These are phyloP conservation scores for Flammula alnicola DNA, from an alignment of 1,284 basidiomycete genomes.

Conservation along the genomic window DNA sequence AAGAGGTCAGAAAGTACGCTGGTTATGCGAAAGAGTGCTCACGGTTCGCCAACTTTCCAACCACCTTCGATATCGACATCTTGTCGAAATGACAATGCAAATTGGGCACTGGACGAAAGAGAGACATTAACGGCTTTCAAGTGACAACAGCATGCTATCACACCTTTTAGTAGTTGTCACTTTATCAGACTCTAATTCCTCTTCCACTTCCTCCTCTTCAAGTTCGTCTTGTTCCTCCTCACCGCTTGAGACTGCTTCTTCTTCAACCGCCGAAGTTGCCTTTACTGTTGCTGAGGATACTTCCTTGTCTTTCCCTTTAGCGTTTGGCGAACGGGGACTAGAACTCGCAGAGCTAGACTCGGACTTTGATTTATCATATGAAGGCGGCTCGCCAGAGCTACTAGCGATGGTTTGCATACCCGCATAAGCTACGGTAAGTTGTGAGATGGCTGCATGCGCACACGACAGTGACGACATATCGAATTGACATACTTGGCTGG, in stretches of 20 bases:
- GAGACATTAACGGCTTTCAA: background rate
- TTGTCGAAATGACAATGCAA: constrained; percentile 61
- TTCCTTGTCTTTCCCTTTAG: constrained; percentile 41
- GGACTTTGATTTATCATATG: constrained; percentile 14
- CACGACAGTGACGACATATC: background rate
- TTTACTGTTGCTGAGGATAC: constrained; percentile 28
- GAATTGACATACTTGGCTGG: constrained; percentile 11
- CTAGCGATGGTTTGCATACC: background rate
- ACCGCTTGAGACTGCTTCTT: constrained; percentile 42
- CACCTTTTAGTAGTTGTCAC: constrained; percentile 65
- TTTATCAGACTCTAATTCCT: constrained; percentile 45
- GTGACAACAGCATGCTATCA: constrained; percentile 21
- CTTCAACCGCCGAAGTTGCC: constrained; percentile 32
- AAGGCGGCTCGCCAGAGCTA: constrained; percentile 11
- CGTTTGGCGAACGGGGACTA: constrained; percentile 25
- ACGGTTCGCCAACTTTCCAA: constrained; percentile 91
- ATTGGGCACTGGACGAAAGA: constrained; percentile 65
- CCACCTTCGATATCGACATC: constrained; percentile 84
- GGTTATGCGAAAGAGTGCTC: constrained; percentile 35
- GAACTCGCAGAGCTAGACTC: constrained; percentile 19
- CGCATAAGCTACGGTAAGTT: background rate
- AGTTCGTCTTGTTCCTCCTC: constrained; percentile 63
- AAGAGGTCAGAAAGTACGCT: background rate
- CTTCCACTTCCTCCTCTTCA: constrained; percentile 46
- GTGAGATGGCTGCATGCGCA: background rate